Base-by-base conservation (phyloP, 768 basidiomycete species). In the Imleria badia region DNA sequence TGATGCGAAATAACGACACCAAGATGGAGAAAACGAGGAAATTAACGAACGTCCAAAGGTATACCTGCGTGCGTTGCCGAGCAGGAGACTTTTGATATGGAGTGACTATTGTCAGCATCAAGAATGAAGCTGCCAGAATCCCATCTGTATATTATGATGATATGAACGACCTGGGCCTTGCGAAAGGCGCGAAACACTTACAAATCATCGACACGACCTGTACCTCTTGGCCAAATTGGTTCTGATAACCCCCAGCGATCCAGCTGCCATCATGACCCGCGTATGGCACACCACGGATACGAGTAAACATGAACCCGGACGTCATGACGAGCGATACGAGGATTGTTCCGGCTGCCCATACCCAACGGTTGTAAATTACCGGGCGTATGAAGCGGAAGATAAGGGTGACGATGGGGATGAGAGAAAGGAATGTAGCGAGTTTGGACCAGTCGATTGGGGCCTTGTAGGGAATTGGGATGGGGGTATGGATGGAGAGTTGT, bases 241-340 rank as follows among this genome's bases (percentile, higher is more conserved):
- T 93, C 68, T 87, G 86, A 74, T 86, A 98, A 6, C 96, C 96
- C 11, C 74, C 79, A 10, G 94, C 90, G 63, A 99, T 87, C 89
- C 93, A 94, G 45, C 80, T 75, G 22, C 86, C 85, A 51, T 82
- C 78, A 0, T 76, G 75, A 29, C 82, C 84, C 22, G 75, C 76
- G 66, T 82, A 93, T 3, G 93, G 94, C 44, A 80, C 79, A 31
- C 79, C 80, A 58, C 96, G 86, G 62, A 99, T 99, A 59, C 87
- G 89, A 54, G 89, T 90, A 75, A 96, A 99, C 97, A 99, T 99
- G 77, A 85, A 89, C 9, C 97, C 97, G 10, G 88, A 85, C 20
- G 86, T 95, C 87, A 98, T 96, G 62, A 92, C 73, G 30, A 88
- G 72, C 19, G 91, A 86, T 10, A 84, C 80, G 26, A 83, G 67